These are phyloP conservation scores for Eutrema japonicum DNA, from an alignment of 345 rosid genomes.

Conservation along the genomic window DNA sequence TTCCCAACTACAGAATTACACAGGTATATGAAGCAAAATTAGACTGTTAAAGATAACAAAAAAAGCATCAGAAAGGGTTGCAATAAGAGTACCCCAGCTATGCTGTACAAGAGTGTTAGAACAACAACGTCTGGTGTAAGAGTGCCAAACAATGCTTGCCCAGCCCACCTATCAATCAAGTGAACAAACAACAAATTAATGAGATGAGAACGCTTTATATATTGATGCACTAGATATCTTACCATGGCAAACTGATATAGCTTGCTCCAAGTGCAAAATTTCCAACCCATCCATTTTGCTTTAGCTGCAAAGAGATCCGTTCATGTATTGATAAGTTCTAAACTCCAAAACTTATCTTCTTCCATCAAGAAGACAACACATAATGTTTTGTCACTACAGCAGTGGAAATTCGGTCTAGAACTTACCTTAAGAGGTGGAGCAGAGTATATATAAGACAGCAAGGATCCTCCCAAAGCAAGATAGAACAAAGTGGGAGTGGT, in stretches of 20 bases:
- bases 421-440: conserved; percentile 97
- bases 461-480: conserved; percentile 97
- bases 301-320: conserved; percentile 63
- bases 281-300: conserved; percentile 99
- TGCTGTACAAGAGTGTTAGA: conserved; percentile 92
- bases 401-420: conserved; percentile 17
- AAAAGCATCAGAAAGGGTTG: neutral
- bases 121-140: conserved; percentile 91
- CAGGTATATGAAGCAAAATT: conserved; percentile 14
- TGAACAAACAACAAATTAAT: conserved; percentile 10
- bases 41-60: neutral
- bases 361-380: conserved; percentile 8
- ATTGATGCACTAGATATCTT: conserved; percentile 25
- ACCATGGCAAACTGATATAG: conserved; percentile 98
- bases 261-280: conserved; percentile 96
- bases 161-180: conserved; percentile 85
- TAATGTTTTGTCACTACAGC: neutral
- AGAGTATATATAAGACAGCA: conserved; percentile 92
- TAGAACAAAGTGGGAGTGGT: conserved; percentile 69
- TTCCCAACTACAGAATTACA: conserved; percentile 67
- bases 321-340: conserved; percentile 15
- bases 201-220: neutral
- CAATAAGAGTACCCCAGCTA: conserved; percentile 80
- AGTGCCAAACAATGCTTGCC: conserved; percentile 96
- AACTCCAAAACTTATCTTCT: conserved; percentile 32